phyloP scores from a whole-genome alignment of 305 asterid species.

The Plantago lanceolata region DNA sequence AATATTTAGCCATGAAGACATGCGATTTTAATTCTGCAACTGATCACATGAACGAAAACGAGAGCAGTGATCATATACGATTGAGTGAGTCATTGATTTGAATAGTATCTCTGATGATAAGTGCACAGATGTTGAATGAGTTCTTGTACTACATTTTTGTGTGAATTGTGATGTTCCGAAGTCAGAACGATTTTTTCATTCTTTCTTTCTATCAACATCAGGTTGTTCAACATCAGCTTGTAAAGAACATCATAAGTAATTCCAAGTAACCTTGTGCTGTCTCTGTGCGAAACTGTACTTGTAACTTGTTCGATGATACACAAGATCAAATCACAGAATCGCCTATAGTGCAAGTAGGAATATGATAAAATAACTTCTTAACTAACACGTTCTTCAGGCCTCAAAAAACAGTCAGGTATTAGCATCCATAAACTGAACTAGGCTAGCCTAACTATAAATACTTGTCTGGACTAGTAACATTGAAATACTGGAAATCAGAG shows the following conservation, averaged over 20 bases:
- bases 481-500: not conserved
- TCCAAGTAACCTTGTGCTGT: not conserved
- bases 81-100: not conserved
- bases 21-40: slow-evolving; percentile 28
- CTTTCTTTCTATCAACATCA: not conserved
- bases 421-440: too few species aligned
- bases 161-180: not conserved
- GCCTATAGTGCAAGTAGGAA: not conserved
- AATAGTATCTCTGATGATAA: not conserved
- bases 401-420: too few species aligned
- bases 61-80: not conserved
- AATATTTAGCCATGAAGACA: slow-evolving; percentile 45
- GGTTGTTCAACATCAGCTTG: not conserved
- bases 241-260: not conserved
- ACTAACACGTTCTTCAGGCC: not conserved
- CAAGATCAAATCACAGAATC: not conserved
- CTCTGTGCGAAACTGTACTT: not conserved
- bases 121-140: not conserved
- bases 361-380: not conserved
- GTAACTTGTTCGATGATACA: not conserved
- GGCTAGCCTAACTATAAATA: too few species aligned
- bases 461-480: not conserved
- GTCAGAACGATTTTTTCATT: not conserved
- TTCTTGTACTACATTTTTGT: not conserved
- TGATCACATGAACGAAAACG: slow-evolving; percentile 16